Percentiles rank a stretch among this genome's conserved stretches.
phyloP scores from a whole-genome alignment of 805 yeast genomes.

The Blastobotrys mokoenaii region DNA sequence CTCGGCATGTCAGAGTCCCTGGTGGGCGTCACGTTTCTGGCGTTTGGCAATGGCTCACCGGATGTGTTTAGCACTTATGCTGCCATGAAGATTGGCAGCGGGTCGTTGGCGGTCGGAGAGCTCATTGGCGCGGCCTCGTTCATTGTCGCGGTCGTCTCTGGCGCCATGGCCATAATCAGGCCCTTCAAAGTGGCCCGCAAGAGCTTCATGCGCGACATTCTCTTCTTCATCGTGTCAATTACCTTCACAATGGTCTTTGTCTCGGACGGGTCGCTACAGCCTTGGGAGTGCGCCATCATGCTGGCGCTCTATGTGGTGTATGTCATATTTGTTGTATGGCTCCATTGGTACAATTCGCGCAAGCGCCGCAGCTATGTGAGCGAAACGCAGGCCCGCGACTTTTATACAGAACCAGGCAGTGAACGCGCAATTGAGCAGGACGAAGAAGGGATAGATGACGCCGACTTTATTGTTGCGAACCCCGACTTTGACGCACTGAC shows the following conservation, averaged over 20 bases:
- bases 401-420: constrained; percentile 15
- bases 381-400: constrained; percentile 20
- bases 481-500: constrained; percentile 1
- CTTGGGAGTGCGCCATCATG: constrained; percentile 51
- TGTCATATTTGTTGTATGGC: constrained; percentile 39
- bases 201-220: constrained; percentile 52
- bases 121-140: constrained; percentile 86
- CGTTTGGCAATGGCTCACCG: constrained; percentile 89
- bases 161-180: constrained; percentile 59
- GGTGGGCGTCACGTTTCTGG: constrained; percentile 79
- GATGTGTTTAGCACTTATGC: constrained; percentile 79
- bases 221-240: constrained; percentile 46
- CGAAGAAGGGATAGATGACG: constrained; percentile 13
- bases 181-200: constrained; percentile 48
- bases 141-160: constrained; percentile 70
- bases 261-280: constrained; percentile 44
- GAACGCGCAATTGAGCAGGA: constrained; percentile 12
- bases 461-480: not conserved
- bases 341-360: constrained; percentile 32
- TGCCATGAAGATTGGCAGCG: constrained; percentile 66
- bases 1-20: constrained; percentile 64
- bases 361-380: constrained; percentile 9
- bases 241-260: constrained; percentile 44
- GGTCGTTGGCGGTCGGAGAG: constrained; percentile 80
- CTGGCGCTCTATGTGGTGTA: constrained; percentile 49